Base-by-base conservation (phyloP, 148 eudicot species). In the Limonium bicolor region DNA sequence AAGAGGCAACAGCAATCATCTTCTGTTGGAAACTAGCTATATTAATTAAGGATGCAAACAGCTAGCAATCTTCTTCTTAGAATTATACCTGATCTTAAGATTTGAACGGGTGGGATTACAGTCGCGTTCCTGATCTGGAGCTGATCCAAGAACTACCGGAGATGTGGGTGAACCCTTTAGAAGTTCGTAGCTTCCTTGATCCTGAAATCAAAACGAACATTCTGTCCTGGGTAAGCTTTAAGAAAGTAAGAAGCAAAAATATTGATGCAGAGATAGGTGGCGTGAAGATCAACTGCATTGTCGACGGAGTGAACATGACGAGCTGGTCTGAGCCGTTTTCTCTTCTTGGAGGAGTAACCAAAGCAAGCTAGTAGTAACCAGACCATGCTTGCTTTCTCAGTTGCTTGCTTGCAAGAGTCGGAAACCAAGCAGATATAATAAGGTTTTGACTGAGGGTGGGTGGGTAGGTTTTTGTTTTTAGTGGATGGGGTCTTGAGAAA, bases 331-430 rank as follows among this genome's bases (percentile, higher is more conserved):
- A 41, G 62, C 11, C 65, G 59, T 48, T 68, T 79, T 56, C 69
- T 53, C 56, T 66, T 73, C 50, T 74, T 68, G 50, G 68, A 67
- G 52, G 69, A 58, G 53, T 50, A 48, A 21, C 84, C 94, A 53
- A 79, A 83, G 53, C 94, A 81, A 7, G 71, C 72, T 58, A 77
- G 68, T 58, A 77, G 68, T 34, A 81, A 66, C 65, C 85, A 81
- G 22, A 67, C 73, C 88, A 83, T 79, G 24, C 4, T 24, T 4
- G n/a, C n/a, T n/a, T n/a, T n/a, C n/a, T n/a, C n/a, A n/a, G n/a
- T n/a, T n/a, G n/a, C n/a, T n/a, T n/a, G n/a, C n/a, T n/a, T n/a
- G n/a, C n/a, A n/a, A n/a, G n/a, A 20, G 7, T 13, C 47, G n/a
- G 47, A 28, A 43, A 43, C 11, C 48, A 43, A 41, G 25, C 8